These are phyloP conservation scores for Rhizopogon rudus DNA, from an alignment of 768 basidiomycete species.

Conservation along the genomic window DNA sequence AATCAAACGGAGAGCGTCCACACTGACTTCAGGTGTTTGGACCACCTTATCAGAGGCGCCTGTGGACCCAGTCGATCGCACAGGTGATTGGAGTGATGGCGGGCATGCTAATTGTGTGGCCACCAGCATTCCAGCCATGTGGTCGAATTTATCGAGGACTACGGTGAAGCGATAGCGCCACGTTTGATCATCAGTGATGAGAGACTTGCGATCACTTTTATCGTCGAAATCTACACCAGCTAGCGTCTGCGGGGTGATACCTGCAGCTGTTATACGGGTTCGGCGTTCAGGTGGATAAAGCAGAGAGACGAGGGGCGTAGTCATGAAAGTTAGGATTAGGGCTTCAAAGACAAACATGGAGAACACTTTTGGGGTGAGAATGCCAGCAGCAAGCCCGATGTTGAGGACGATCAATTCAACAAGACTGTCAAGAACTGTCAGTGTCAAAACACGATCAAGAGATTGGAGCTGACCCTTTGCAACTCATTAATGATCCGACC, in stretches of 20 bases:
- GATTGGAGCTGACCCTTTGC: conserved; percentile 72
- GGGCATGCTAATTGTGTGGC: conserved; percentile 76
- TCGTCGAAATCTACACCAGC: neutral
- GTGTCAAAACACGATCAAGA: neutral
- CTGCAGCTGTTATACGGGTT: conserved; percentile 40
- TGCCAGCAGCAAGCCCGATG: conserved; percentile 77
- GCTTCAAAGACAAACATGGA: conserved; percentile 94
- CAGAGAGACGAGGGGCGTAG: conserved; percentile 67
- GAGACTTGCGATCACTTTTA: neutral
- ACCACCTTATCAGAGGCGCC: conserved; percentile 1
- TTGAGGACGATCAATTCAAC: conserved; percentile 97
- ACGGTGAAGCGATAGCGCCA: conserved; percentile 57
- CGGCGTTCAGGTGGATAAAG: conserved; percentile 66
- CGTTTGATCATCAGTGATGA: neutral
- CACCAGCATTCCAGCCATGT: conserved; percentile 87
- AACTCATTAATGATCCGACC: conserved; percentile 92
- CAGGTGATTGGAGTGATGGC: conserved; percentile 5
- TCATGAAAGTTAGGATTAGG: conserved; percentile 80
- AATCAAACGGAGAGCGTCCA: conserved; percentile 83
- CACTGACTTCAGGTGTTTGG: conserved; percentile 16
- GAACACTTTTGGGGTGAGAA: conserved; percentile 76
- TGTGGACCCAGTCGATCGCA: neutral
- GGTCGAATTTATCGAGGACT: conserved; percentile 88
- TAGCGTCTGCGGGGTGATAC: conserved; percentile 4
- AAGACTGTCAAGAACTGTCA: conserved; percentile 39